phyloP scores from a whole-genome alignment of 2,329 filamentous ascomycete genomes.

The Pyrenochaeta sp. region DNA sequence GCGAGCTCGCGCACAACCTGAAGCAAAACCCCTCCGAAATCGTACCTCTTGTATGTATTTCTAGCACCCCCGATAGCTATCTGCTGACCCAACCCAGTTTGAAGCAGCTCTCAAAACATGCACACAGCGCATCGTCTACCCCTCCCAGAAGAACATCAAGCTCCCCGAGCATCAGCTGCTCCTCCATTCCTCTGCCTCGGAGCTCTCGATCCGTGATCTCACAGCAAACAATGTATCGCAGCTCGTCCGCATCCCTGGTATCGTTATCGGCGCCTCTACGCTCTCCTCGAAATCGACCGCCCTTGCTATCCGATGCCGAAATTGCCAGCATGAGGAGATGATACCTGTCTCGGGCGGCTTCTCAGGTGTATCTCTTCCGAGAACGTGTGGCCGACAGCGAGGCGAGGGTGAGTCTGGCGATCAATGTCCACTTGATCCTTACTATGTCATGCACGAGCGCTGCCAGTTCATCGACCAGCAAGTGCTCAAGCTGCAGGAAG shows the following conservation, averaged over 20 bases:
- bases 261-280: constrained; percentile 96
- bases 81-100: constrained; percentile 67
- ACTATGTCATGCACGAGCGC: constrained; percentile 94
- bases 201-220: constrained; percentile 92
- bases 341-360: constrained; percentile 85
- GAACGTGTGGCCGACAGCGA: constrained; percentile 74
- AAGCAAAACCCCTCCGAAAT: constrained; percentile 91
- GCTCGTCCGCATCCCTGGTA: constrained; percentile 95
- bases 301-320: constrained; percentile 86
- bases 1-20: constrained; percentile 85
- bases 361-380: constrained; percentile 82
- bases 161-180: constrained; percentile 94
- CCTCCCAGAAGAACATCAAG: constrained; percentile 70
- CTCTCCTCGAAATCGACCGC: constrained; percentile 94
- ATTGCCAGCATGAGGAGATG: constrained; percentile 76
- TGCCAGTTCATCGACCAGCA: constrained; percentile 97
- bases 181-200: constrained; percentile 88
- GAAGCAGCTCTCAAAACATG: constrained; percentile 89
- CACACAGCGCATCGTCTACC: constrained; percentile 92
- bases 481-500: constrained; percentile 96
- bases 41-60: constrained; percentile 77
- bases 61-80: neutral
- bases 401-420: constrained; percentile 72
- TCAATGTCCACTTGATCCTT: constrained; percentile 91
- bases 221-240: constrained; percentile 92